Conservation (phyloP, 129 eudicot species). For the Glebionis coronaria region DNA sequence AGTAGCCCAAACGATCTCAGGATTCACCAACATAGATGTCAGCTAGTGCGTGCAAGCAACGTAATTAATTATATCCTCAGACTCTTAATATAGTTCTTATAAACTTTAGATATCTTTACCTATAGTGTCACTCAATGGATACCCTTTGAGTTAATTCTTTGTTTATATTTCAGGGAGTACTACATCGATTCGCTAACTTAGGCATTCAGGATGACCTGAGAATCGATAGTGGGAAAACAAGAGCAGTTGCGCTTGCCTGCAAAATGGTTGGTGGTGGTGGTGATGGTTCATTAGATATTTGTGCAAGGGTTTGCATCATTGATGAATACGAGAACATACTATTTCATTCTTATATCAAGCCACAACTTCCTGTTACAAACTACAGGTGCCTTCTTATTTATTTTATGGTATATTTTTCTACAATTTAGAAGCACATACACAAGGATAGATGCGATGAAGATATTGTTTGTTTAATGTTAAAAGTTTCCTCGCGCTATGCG, state of each 20-base stretch:
- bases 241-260: slow-evolving; percentile 81
- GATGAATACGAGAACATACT: slow-evolving; percentile 76
- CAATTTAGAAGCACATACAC: neutral
- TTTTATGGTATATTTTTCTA: neutral
- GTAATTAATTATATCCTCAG: slow-evolving; percentile 36
- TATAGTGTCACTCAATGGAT: neutral
- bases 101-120: neutral
- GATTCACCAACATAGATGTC: slow-evolving; percentile 64
- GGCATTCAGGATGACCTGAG: slow-evolving; percentile 66
- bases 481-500: neutral
- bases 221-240: slow-evolving; percentile 52
- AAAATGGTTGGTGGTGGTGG: slow-evolving; percentile 99
- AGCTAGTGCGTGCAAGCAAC: slow-evolving; percentile 62
- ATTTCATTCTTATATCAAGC: slow-evolving; percentile 78
- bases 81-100: neutral
- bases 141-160: neutral
- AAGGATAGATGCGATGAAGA: neutral
- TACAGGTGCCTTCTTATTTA: slow-evolving; percentile 45
- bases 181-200: slow-evolving; percentile 70
- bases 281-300: slow-evolving; percentile 88
- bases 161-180: slow-evolving; percentile 40
- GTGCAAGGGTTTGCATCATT: slow-evolving; percentile 83
- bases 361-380: slow-evolving; percentile 70
- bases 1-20: slow-evolving; percentile 65
- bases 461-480: neutral